Percentiles rank a stretch among this genome's conserved stretches.
Evolutionary conservation across 192 early-diverging fungal species (phyloP).

Genomic region (Obelidium mucronatum): DNA sequence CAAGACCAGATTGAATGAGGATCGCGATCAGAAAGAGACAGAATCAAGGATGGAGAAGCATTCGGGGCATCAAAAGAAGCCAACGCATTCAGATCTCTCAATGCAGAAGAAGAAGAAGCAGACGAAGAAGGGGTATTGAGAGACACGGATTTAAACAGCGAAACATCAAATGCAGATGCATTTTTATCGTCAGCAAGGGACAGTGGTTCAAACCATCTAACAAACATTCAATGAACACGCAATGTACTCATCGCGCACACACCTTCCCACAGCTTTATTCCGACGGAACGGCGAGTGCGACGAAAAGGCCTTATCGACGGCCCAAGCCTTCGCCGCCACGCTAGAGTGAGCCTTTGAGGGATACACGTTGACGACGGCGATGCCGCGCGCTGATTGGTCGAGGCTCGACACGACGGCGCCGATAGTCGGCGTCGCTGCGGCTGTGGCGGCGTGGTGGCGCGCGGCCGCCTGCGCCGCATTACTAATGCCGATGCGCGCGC

Average conservation of each 20-base stretch:
- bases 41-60: neutral
- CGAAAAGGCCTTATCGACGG: neutral
- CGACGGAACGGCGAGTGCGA: neutral
- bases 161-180: slow-evolving; percentile 1
- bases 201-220: slow-evolving; percentile 29
- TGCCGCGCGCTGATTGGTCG: neutral
- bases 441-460: neutral
- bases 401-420: slow-evolving; percentile 13
- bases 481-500: neutral
- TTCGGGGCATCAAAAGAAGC: neutral
- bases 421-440: slow-evolving; percentile 4
- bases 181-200: neutral
- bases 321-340: slow-evolving; percentile 3
- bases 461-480: neutral
- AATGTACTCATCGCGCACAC: too few relatives aligned
- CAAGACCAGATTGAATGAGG: slow-evolving; percentile 5
- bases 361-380: neutral
- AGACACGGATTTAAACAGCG: slow-evolving; percentile 18
- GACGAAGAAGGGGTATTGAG: slow-evolving; percentile 2
- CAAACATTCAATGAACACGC: neutral
- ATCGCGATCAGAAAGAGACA: slow-evolving; percentile 16
- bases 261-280: slow-evolving; percentile 18
- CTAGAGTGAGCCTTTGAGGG: neutral
- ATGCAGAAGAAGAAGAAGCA: neutral
- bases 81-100: neutral